These are phyloP conservation scores for Blastobotrys serpentis DNA, from an alignment of 1,139 yeast species.

Conservation along the genomic window DNA sequence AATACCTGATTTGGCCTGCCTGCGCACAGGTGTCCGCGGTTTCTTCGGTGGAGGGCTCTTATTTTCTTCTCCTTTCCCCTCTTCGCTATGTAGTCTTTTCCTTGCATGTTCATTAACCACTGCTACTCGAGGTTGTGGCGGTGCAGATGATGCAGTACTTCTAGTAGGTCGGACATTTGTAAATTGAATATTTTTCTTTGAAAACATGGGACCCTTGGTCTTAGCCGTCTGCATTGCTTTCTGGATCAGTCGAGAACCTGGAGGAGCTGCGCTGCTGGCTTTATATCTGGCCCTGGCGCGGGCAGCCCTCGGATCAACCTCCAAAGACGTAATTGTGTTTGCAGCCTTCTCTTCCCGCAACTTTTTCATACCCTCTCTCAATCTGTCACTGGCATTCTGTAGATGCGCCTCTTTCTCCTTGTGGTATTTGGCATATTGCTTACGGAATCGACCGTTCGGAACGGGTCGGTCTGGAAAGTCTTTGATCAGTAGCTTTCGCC, in stretches of 20 bases:
- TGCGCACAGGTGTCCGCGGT: not conserved
- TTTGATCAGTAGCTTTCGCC: constrained; percentile 28
- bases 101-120: not conserved
- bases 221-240: constrained; percentile 25
- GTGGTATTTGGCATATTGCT: constrained; percentile 26
- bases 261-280: constrained; percentile 18
- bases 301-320: constrained; percentile 29
- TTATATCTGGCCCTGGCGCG: constrained; percentile 21
- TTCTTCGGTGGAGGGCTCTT: not conserved
- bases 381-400: constrained; percentile 29
- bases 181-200: constrained; percentile 28
- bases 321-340: constrained; percentile 29
- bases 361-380: constrained; percentile 28
- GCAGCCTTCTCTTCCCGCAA: constrained; percentile 29
- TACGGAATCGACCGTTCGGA: constrained; percentile 25
- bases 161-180: constrained; percentile 12
- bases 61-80: not conserved
- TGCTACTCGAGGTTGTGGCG: not conserved
- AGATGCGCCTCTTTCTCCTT: constrained; percentile 30
- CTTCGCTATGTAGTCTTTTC: not conserved
- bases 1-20: constrained; percentile 12
- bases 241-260: constrained; percentile 28
- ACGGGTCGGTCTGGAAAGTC: constrained; percentile 32
- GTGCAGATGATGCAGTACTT: not conserved
- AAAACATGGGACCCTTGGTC: constrained; percentile 29